Base-by-base conservation (phyloP, 1,139 yeast species). In the Eremothecium gossypii region DNA sequence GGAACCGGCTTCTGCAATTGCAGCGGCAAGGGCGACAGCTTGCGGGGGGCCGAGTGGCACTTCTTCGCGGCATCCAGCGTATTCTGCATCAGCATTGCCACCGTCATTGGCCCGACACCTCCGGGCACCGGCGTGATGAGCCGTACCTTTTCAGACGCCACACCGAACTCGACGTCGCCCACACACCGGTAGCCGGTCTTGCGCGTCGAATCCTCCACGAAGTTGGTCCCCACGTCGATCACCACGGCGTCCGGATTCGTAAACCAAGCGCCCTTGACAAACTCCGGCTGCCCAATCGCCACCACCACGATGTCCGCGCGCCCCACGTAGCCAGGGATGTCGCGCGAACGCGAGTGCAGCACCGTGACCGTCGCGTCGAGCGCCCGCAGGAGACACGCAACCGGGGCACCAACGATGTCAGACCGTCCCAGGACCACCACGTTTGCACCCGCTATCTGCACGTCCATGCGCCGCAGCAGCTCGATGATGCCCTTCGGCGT, bases 51-150 rank as follows among this genome's bases (percentile, higher is more conserved):
- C 14, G 49, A 49, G n/a, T 52, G 33, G 7, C 48, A 41, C 43
- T 71, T 64, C 54, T 83, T 77, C 32, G 97, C 96, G 37, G 96
- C 86, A 47, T 73, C 68, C 34, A 84, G 75, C 28, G 89, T 96
- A 61, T 91, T 91, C 59, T 83, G 83, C 64, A 89, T 77, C 46
- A 91, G 75, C 83, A 87, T 85, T 40, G 97, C 97, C 41, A 91
- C 97, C 9, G 99, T 91, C 97, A 91, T 91, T 55, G 98, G 99
- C 41, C 98, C 98, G 47, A 91, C 98, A 52, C 98, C 98, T 60
- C 99, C 99, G 40, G 98, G 99, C 45, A 91, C 99, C 27, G 98
- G 98, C 20, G 98, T 91, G 59, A 91, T 75, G 58, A 73, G 71
- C 30, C 81, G 71, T 27, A 94, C 96, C 47, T 74, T 76, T 43